Base-by-base conservation (phyloP, 257 asterid genomes). In the Solanum arcanum region DNA sequence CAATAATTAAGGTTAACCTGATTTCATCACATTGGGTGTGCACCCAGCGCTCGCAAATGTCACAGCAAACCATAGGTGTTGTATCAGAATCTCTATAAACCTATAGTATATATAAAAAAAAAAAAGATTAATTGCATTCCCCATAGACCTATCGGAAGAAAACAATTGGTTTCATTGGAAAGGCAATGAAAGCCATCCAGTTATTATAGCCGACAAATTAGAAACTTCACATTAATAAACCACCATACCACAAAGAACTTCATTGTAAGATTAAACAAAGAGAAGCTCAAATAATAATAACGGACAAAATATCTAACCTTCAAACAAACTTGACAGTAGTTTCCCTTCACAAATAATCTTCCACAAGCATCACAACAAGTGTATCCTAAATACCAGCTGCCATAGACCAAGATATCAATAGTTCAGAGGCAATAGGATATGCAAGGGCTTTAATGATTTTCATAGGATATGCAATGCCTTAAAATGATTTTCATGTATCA, bases 341-440 rank as follows among this genome's bases (percentile, higher is more conserved):
- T 96, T 88, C 98, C 99, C 91, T 96, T 97, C 89, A 93, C 92
- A 88, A 97, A 97, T 90, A 97, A 92, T 92, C 99, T 96, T 88
- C 99, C 99, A 78, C 99, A 97, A 88, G 99, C 99, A 94, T 97
- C 99, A 90, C 99, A 97, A 85, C 99, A 97, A 81, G 99, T 96
- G 90, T 96, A 93, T 78, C 99, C 99, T 92, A 96, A 92, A 92
- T 96, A 95, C 99, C 99, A 97, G 94, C 99, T 97, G 92, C 91
- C 91, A 46, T 66, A 37, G 69, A 76, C 64, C 87, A 91, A 78
- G 75, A 41, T 64, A 77, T 49, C 81, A 88, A 75, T 33, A 49
- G 60, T 25, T n/a, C 46, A 86, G 29, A 29, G 13, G 8, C 23
- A 31, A 46, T 27, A 70, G 18, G 83, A 85, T 33, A 49, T 85